Conservation (phyloP, 2,329 filamentous ascomycete species). For the Purpureocillium lavendulum region DNA sequence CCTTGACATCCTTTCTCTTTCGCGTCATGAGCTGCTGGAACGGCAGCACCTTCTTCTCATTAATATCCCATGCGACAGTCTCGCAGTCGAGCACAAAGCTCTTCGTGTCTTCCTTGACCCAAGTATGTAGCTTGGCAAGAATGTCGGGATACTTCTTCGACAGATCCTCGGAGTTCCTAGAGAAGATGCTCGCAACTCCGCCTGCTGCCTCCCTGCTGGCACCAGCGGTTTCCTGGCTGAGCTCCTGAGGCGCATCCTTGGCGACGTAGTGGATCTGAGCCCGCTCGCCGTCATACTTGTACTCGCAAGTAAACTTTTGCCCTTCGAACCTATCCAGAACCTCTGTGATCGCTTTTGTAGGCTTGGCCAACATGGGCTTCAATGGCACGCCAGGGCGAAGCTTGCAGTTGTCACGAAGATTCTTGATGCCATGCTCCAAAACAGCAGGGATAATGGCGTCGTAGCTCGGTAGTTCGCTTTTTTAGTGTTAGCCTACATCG, state of each 20-base stretch:
- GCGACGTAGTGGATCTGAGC: slow-evolving; percentile 98
- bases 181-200: slow-evolving; percentile 89
- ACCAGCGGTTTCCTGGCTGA: slow-evolving; percentile 50
- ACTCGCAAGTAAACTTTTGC: slow-evolving; percentile 95
- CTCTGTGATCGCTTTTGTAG: slow-evolving; percentile 96
- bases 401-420: slow-evolving; percentile 78
- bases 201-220: slow-evolving; percentile 58
- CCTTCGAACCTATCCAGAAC: slow-evolving; percentile 94
- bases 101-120: slow-evolving; percentile 84
- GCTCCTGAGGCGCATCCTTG: slow-evolving; percentile 64
- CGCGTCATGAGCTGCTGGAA: slow-evolving; percentile 98
- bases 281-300: slow-evolving; percentile 96
- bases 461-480: slow-evolving; percentile 86
- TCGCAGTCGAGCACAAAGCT: slow-evolving; percentile 99
- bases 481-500: no score
- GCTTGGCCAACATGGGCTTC: slow-evolving; percentile 98
- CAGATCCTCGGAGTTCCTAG: slow-evolving; percentile 90
- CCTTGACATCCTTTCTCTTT: slow-evolving; percentile 94
- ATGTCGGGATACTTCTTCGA: slow-evolving; percentile 98
- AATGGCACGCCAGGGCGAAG: slow-evolving; percentile 87
- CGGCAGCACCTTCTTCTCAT: slow-evolving; percentile 88
- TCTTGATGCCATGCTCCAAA: slow-evolving; percentile 76
- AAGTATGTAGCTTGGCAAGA: slow-evolving; percentile 74
- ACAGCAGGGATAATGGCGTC: slow-evolving; percentile 90
- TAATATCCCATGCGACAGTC: slow-evolving; percentile 93